Percentiles rank a stretch among this genome's conserved stretches.
These are phyloP conservation scores for Leccinum subatratum DNA, from an alignment of 1,284 basidiomycete species.

Conservation along the genomic window DNA sequence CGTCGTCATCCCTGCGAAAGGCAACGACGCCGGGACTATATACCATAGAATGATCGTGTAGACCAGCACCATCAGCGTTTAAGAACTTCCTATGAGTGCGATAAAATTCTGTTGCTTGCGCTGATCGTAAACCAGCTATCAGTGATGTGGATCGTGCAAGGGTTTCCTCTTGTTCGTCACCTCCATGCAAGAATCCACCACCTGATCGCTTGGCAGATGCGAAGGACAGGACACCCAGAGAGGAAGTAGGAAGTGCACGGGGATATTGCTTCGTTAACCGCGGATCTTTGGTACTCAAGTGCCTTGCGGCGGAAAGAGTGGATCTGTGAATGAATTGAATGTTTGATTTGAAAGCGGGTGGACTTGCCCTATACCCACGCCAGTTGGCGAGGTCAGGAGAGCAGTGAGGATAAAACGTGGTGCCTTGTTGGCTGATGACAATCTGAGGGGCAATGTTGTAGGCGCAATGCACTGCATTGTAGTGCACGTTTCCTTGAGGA, in stretches of 20 bases:
- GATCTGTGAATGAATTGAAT: slow-evolving; percentile 32
- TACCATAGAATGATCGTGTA: slow-evolving; percentile 47
- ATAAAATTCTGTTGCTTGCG: slow-evolving; percentile 43
- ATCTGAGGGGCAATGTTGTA: slow-evolving; percentile 41
- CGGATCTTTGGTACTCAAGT: slow-evolving; percentile 15
- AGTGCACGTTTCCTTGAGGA: slow-evolving; percentile 5
- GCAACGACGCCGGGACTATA: slow-evolving; percentile 46
- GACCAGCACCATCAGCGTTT: slow-evolving; percentile 35
- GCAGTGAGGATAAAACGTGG: slow-evolving; percentile 40
- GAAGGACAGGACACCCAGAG: slow-evolving; percentile 44
- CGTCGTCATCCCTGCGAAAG: slow-evolving; percentile 43
- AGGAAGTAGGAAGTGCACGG: slow-evolving; percentile 25
- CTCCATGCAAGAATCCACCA: slow-evolving; percentile 44
- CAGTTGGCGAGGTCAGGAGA: slow-evolving; percentile 36
- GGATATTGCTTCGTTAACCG: slow-evolving; percentile 18
- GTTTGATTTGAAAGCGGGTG: slow-evolving; percentile 7
- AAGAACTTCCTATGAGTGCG: slow-evolving; percentile 36
- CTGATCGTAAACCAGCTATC: slow-evolving; percentile 38
- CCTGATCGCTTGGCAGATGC: slow-evolving; percentile 45
- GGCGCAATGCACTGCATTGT: slow-evolving; percentile 14
- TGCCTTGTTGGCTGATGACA: slow-evolving; percentile 36
- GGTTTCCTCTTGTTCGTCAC: slow-evolving; percentile 45
- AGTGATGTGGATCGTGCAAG: slow-evolving; percentile 45
- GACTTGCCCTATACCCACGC: slow-evolving; percentile 20
- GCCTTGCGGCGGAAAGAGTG: slow-evolving; percentile 35